These are phyloP conservation scores for Anaeromyces robustus DNA, from an alignment of 192 early-diverging fungal genomes.

Conservation along the genomic window DNA sequence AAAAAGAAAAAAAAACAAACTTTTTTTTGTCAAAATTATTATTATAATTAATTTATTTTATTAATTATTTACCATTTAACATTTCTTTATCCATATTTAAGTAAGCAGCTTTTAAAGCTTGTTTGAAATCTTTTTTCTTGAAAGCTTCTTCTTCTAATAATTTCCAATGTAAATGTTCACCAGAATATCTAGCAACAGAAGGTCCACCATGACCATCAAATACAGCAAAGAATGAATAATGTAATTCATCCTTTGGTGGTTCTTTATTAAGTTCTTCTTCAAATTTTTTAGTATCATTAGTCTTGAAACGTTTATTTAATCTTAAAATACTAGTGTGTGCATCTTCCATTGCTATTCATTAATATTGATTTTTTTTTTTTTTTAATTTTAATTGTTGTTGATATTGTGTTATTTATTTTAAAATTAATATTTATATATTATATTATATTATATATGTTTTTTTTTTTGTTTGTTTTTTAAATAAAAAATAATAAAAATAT, in stretches of 20 bases:
- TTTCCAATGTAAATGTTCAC: slow-evolving; percentile 54
- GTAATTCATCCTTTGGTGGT: slow-evolving; percentile 2
- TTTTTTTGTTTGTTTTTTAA: no score
- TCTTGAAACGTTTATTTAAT: slow-evolving; percentile 18
- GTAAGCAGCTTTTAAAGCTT: slow-evolving; percentile 73
- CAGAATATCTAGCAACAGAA: slow-evolving; percentile 70
- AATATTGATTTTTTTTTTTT: no score
- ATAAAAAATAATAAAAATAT: no score
- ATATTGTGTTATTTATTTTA: no score
- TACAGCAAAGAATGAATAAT: slow-evolving; percentile 80
- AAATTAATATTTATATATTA: no score
- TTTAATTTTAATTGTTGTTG: no score
- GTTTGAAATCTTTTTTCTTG: slow-evolving; percentile 44
- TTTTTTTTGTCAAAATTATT: no score
- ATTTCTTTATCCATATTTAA: slow-evolving; percentile 64
- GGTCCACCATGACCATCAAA: slow-evolving; percentile 90
- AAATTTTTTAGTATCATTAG: slow-evolving; percentile 13
- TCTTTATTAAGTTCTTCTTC: slow-evolving; percentile 15
- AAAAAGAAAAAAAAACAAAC: no score
- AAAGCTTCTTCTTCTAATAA: slow-evolving; percentile 51
- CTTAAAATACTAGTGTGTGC: slow-evolving; percentile 78
- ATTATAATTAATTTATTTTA: not conserved
- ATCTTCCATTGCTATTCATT: slow-evolving; percentile 74
- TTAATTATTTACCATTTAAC: slow-evolving; percentile 35
- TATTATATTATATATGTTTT: no score